A percentile compares a stretch with the other conserved stretches of the same genome.
These are phyloP conservation scores for Naganishia randhawae DNA, from an alignment of 768 basidiomycete species.

Conservation along the genomic window DNA sequence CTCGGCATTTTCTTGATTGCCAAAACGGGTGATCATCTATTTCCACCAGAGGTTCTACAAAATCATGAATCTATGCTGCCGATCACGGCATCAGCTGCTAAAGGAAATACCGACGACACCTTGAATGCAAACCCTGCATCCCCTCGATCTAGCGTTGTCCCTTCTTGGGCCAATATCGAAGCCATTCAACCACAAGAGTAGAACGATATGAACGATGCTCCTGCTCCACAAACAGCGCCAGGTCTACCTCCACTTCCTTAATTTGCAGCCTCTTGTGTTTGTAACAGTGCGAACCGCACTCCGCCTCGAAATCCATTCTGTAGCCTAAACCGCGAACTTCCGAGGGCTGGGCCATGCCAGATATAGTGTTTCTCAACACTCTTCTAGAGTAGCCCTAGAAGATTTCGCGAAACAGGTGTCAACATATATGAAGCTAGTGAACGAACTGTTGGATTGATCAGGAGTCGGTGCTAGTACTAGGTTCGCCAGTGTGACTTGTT, in stretches of 20 bases:
- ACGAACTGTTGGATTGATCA: neutral
- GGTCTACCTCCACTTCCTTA: too few species aligned
- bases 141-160: neutral
- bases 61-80: neutral
- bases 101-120: neutral
- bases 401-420: neutral
- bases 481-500: neutral
- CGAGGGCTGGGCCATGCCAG: too few species aligned
- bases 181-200: too few species aligned
- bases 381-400: too few species aligned
- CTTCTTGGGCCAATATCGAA: neutral
- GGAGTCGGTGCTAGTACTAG: neutral
- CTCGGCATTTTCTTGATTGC: constrained; percentile 6
- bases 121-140: too few species aligned
- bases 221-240: too few species aligned
- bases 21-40: neutral
- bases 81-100: neutral
- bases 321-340: too few species aligned
- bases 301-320: too few species aligned
- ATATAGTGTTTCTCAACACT: too few species aligned
- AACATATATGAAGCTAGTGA: neutral
- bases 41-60: neutral
- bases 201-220: too few species aligned
- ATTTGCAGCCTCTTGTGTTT: too few species aligned
- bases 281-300: too few species aligned